A percentile compares a stretch with the other conserved stretches of the same genome.
These are phyloP conservation scores for Talaromyces liani DNA, from an alignment of 495 filamentous ascomycete species.

Conservation along the genomic window DNA sequence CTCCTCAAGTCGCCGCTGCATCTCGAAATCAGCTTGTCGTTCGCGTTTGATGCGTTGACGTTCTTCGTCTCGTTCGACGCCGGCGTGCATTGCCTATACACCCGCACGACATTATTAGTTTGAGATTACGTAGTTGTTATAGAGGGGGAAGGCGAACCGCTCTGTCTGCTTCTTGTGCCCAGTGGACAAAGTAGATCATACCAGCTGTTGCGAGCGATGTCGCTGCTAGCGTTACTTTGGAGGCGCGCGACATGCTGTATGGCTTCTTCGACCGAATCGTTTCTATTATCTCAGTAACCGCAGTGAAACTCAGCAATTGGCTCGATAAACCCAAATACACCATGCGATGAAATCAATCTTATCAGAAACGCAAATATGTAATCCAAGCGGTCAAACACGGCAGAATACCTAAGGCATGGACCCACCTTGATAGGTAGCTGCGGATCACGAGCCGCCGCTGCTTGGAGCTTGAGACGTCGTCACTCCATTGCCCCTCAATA, in stretches of 20 bases:
- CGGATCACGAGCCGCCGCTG: background rate
- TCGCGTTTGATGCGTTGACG: conserved; percentile 84
- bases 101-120: background rate
- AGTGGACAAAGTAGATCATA: conserved; percentile 84
- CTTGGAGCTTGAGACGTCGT: background rate
- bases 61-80: conserved; percentile 91
- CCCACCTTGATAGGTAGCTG: conserved; percentile 1
- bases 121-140: no score
- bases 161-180: conserved; percentile 78
- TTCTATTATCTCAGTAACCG: background rate
- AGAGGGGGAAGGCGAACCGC: conserved; percentile 45
- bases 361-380: background rate
- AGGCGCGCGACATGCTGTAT: conserved; percentile 70
- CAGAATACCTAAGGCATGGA: background rate
- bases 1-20: conserved; percentile 77
- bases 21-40: conserved; percentile 86
- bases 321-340: background rate
- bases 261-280: background rate
- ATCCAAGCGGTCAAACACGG: background rate
- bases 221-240: conserved; percentile 73
- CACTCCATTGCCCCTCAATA: background rate
- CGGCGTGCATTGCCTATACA: conserved; percentile 84
- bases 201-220: conserved; percentile 69
- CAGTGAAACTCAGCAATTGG: background rate
- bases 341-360: background rate